Base-by-base conservation (phyloP, 192 early-diverging fungal species). In the Thamnidium elegans region DNA sequence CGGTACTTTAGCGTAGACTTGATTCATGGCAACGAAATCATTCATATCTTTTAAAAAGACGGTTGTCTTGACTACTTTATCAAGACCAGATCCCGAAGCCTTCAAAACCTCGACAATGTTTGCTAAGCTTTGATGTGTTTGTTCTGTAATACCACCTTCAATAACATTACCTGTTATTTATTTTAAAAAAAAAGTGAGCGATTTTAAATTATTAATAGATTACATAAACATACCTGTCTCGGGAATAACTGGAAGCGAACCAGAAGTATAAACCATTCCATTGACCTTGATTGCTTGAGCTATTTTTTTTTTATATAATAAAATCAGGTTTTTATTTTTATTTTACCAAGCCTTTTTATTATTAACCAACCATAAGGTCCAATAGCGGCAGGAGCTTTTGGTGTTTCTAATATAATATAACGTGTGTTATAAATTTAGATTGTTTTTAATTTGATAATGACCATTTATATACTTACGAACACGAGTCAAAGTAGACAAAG, bases 61-160 rank as follows among this genome's bases (percentile, higher is more conserved):
- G 11, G 94, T 97, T 11, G 94, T 95, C 83, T 98, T 98, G 73
- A 97, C 89, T 8, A 97, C 90, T 54, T 90, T 85, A 56, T 90
- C 80, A 34, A 98, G 82, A 39, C 84, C 84, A 62, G 92, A 87
- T 55, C 89, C 84, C 21, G 91, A 81, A 8, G 84, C 92, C 72
- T 89, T 84, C 20, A 98, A 79, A 43, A 98, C 89, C 1, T 91
- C 90, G 60, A 80, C 68, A 60, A 97, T 79, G 78, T 98, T 98
- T 69, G 80, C 84, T 63, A 98, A 69, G 19, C 81, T 83, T 80
- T 89, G 90, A 43, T 73, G 67, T 31, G 69, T 75, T 65, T 72
- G 73, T 31, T 69, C 50, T 42, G 56, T 62, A 39, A 65, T 70
- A 44, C 45, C 70, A 48, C 70, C 70, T 14, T 63, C 32, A 36